Conservation (phyloP, 2,329 filamentous ascomycete genomes). For the Colletotrichum sp. region DNA sequence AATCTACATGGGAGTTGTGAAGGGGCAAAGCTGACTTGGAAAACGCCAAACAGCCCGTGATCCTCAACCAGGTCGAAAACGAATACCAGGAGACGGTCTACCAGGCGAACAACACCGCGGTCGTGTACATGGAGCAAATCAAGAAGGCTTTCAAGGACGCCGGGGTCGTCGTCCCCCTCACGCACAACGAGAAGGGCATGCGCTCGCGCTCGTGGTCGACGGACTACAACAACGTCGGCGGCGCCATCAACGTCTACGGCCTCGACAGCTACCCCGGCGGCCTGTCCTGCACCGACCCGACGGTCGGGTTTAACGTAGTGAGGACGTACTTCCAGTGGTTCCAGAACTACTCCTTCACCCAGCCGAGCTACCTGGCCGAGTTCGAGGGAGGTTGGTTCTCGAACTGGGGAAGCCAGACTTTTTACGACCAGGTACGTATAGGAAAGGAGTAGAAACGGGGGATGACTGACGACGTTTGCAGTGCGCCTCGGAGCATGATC, state of each 20-base stretch:
- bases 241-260: slow-evolving; percentile 48
- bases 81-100: slow-evolving; percentile 69
- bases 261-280: slow-evolving; percentile 70
- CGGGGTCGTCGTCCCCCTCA: slow-evolving; percentile 75
- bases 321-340: slow-evolving; percentile 64
- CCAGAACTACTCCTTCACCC: slow-evolving; percentile 57
- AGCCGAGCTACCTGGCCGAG: slow-evolving; percentile 58
- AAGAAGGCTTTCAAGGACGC: slow-evolving; percentile 70
- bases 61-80: slow-evolving; percentile 82
- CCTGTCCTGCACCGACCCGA: slow-evolving; percentile 65
- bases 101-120: slow-evolving; percentile 46
- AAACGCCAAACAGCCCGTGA: slow-evolving; percentile 66
- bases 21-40: slow-evolving; percentile 48
- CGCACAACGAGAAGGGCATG: slow-evolving; percentile 71
- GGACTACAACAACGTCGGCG: slow-evolving; percentile 61
- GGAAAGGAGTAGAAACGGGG: slow-evolving; percentile 36
- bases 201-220: slow-evolving; percentile 52
- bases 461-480: slow-evolving; percentile 55
- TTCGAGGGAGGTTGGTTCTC: slow-evolving; percentile 60
- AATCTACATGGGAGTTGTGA: neutral
- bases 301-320: slow-evolving; percentile 34
- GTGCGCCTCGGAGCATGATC: slow-evolving; percentile 66
- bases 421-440: slow-evolving; percentile 47
- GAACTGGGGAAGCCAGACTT: slow-evolving; percentile 54
- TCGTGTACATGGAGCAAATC: slow-evolving; percentile 43